A percentile compares a stretch with the other conserved stretches of the same genome.
Conservation (phyloP, 305 asterid genomes). For the Rubia balearica region DNA sequence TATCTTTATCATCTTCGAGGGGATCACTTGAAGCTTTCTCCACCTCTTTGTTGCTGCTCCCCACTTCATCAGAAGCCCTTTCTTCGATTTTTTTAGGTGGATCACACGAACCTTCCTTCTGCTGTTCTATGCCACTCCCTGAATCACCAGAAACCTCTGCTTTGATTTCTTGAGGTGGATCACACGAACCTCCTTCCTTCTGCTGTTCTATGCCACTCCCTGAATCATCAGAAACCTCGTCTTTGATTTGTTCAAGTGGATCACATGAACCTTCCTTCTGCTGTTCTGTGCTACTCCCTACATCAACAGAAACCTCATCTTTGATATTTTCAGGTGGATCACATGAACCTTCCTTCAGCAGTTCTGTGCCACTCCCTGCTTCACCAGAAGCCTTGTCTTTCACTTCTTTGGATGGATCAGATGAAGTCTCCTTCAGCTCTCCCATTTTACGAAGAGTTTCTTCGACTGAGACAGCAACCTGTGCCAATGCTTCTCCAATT, state of each 20-base stretch:
- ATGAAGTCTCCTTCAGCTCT: constrained; percentile 51
- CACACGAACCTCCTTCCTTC: too few relatives aligned
- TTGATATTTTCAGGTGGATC: too few relatives aligned
- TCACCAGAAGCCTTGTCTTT: constrained; percentile 23
- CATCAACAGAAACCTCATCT: neutral
- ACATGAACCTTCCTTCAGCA: neutral
- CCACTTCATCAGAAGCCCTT: neutral
- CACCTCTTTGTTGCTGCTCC: too few relatives aligned
- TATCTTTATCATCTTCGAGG: neutral
- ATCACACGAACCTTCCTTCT: too few relatives aligned
- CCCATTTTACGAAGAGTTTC: constrained; percentile 80
- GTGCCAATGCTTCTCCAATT: constrained; percentile 84
- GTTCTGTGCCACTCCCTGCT: neutral
- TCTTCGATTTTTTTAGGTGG: too few relatives aligned
- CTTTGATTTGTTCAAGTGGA: too few relatives aligned
- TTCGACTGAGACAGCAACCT: constrained; percentile 62
- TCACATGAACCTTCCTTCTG: too few relatives aligned
- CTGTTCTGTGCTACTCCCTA: neutral
- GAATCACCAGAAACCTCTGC: neutral
- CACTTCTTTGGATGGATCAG: neutral
- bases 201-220: neutral
- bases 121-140: neutral
- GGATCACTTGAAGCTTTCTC: neutral
- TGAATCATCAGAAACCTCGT: neutral
- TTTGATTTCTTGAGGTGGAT: too few relatives aligned